Evolutionary conservation across 768 basidiomycete species (phyloP), one percentile per base, ranked within the genome.

Genomic region (Phlebiopsis flavidoalba): DNA sequence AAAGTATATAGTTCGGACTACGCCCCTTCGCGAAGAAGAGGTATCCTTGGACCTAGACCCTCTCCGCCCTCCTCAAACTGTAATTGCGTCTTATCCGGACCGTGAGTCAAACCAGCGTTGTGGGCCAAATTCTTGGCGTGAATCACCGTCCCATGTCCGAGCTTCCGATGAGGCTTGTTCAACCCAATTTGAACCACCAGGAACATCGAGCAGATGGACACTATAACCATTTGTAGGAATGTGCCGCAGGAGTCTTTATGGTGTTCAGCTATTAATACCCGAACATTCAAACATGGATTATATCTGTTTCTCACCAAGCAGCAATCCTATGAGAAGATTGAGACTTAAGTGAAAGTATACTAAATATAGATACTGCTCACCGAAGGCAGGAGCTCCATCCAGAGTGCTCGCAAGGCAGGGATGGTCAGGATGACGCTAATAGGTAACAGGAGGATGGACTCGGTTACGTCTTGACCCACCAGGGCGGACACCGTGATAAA

Each of bases 401-500:
- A 65, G 10, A 67, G 31, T 2, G 63, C 61, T 36, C 66, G 55
- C 37, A 62, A 59, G 8, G 66, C 62, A 21, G 66, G 64, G 21
- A 67, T 67, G 24, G 66, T 67, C 26, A 67, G 35, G 50, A 67
- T 61, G 33, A 67, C 66, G 50, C 61, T 64, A 53, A 65, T 49
- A 21, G 65, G 66, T 24, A 67, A 58, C 35, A 67, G 35, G 15
- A 67, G 58, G n/a, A 66, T 61, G 14, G 64, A 64, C 33, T 64
- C 64, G 15, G 59, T 53, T 26, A 65, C 58, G 19, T 59, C 57
- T 43, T 60, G 19, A 8, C 64, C 61, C 10, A 54, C 59, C 24
- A 36, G 50, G 8, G 64, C 66, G 6, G 66, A 65, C n/a, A 67
- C 56, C 21, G 64, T 65, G 50, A 65, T 65, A 53, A 50, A 65